Base-by-base conservation (phyloP, 2,329 filamentous ascomycete genomes). In the Tympanopsis confertula region DNA sequence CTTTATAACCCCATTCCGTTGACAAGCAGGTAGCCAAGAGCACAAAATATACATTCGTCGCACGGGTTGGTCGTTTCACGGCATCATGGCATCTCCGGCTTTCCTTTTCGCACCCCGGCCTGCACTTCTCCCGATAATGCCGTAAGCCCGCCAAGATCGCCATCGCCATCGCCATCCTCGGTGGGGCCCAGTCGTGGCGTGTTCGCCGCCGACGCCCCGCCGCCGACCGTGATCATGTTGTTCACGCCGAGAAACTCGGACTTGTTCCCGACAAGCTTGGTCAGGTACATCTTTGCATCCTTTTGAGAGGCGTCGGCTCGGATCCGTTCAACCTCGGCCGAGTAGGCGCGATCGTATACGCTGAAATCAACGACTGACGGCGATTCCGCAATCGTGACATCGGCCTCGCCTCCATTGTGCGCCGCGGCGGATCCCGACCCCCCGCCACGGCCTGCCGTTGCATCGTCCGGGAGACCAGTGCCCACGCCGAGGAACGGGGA, bases 301-400 rank as follows among this genome's bases (percentile, higher is more conserved):
- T 56, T 54, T 35, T 59, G 51, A 13, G 57, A 52, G 18, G 60
- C 54, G 41, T 58, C 63, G 19, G 62, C 50, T 47, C 58, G 62
- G 49, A 95, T 89, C 13, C 80, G 72, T 41, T 82, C 72, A 19
- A 91, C 74, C 59, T 95, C 86, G 42, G 83, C 74, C 50, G 85
- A 77, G 54, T 94, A 95, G 1, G 89, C 89, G 1, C 73, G 76
- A 55, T 94, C 86, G 55, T 94, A 95, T 41, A 96, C 81, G 51
- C 91, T 79, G 48, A 86, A 86, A 42, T 93, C 86, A 4, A 85
- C 83, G 1, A 80, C 82, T 0, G 81, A 81, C 3, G 89, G 89
- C 1, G 85, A 93, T 57, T 94, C 87, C 20, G 84, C 85, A 29
- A 94, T 78, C 4, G 81, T 55, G 13, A 42, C 42, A 12, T 54